A percentile compares a stretch with the other conserved stretches of the same genome.
These are phyloP conservation scores for Suillus hirtellus DNA, from an alignment of 768 basidiomycete species.

Conservation along the genomic window DNA sequence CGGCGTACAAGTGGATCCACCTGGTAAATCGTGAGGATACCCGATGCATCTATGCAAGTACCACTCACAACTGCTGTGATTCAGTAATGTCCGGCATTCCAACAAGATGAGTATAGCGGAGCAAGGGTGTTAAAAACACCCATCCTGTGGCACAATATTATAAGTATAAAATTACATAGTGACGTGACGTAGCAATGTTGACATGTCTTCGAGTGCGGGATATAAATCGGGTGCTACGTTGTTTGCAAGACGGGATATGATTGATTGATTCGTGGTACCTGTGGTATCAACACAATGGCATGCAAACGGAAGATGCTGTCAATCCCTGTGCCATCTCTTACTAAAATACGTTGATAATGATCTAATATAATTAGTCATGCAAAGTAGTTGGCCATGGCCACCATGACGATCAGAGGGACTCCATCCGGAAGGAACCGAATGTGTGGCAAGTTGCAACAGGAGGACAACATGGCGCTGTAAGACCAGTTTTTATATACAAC, in stretches of 20 bases:
- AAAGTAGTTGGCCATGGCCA: not conserved
- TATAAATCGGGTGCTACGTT: not conserved
- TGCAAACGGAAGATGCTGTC: too few relatives aligned
- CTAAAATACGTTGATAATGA: not conserved
- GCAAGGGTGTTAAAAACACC: not conserved
- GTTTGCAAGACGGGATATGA: not conserved
- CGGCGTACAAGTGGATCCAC: slow-evolving; percentile 5
- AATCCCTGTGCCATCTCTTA: not conserved
- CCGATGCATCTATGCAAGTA: not conserved
- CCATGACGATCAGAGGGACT: not conserved
- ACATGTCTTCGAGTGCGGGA: not conserved
- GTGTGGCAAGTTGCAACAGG: not conserved
- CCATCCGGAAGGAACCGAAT: not conserved
- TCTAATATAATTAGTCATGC: not conserved
- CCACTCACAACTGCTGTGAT: not conserved
- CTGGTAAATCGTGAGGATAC: slow-evolving; percentile 1
- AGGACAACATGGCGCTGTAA: not conserved
- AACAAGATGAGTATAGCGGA: not conserved
- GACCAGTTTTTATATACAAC: not conserved
- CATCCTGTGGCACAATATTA: not conserved
- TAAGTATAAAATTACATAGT: not conserved
- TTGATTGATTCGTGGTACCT: too few relatives aligned
- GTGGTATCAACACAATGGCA: too few relatives aligned
- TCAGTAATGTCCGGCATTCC: not conserved
- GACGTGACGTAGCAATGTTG: not conserved